These are phyloP conservation scores for Phragmites australis DNA, from an alignment of 176 grass and related monocot genomes.

Conservation along the genomic window DNA sequence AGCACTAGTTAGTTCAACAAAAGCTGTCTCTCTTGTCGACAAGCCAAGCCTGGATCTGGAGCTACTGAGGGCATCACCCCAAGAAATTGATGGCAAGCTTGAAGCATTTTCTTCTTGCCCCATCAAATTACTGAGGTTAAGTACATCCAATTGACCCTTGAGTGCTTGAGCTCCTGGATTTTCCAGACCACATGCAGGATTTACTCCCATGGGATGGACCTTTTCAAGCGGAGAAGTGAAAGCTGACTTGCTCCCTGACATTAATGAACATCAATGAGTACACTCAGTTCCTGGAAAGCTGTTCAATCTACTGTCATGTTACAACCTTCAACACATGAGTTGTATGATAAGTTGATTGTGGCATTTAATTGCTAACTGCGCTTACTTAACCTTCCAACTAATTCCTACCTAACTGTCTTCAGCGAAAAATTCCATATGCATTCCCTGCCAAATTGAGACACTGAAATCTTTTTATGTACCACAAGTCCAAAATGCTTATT, in stretches of 20 bases:
- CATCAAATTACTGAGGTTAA: slow-evolving; percentile 42
- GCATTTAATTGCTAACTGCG: slow-evolving; percentile 44
- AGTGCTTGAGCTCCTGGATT: slow-evolving; percentile 33
- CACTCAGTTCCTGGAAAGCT: slow-evolving; percentile 40
- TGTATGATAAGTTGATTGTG: slow-evolving; percentile 33
- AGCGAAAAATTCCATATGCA: slow-evolving; percentile 36
- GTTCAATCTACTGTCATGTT: slow-evolving; percentile 26
- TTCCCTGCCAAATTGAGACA: slow-evolving; percentile 18
- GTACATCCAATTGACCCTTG: slow-evolving; percentile 35
- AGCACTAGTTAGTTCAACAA: slow-evolving; percentile 35
- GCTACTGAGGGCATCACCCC: slow-evolving; percentile 37
- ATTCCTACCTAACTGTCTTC: slow-evolving; percentile 54
- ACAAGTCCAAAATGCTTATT: slow-evolving; percentile 37
- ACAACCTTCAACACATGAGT: slow-evolving; percentile 40
- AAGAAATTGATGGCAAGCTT: slow-evolving; percentile 26
- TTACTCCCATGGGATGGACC: slow-evolving; percentile 35
- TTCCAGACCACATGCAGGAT: slow-evolving; percentile 37
- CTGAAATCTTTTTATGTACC: slow-evolving; percentile 14
- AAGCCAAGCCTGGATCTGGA: slow-evolving; percentile 37
- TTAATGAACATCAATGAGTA: slow-evolving; percentile 40
- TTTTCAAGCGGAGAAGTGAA: slow-evolving; percentile 59
- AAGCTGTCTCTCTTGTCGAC: slow-evolving; percentile 26
- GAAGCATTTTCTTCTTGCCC: slow-evolving; percentile 36
- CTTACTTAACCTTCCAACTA: slow-evolving; percentile 48
- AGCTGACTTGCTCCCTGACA: slow-evolving; percentile 45